phyloP scores from a whole-genome alignment of 2,329 filamentous ascomycete species.

The Fusarium sublunatum region DNA sequence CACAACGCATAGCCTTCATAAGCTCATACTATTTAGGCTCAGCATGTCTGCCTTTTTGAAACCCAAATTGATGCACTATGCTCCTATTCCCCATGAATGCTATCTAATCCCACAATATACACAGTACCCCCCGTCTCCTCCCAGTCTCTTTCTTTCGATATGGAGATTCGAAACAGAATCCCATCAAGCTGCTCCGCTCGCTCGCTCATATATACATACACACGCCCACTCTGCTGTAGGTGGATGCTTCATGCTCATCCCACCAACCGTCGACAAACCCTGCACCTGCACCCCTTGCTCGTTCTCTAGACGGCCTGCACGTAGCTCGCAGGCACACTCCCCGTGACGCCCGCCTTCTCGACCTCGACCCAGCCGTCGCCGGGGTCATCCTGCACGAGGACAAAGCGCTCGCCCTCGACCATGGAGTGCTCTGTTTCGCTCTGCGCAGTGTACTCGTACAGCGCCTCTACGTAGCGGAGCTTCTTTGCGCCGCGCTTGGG shows the following conservation, averaged over 20 bases:
- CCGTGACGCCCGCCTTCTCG: slow-evolving; percentile 86
- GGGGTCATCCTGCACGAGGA: slow-evolving; percentile 85
- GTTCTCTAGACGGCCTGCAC: slow-evolving; percentile 75
- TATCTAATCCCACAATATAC: slow-evolving; percentile 24
- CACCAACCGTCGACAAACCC: slow-evolving; percentile 13
- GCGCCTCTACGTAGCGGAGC: slow-evolving; percentile 88
- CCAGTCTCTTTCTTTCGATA: slow-evolving; percentile 15
- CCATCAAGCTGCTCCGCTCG: slow-evolving; percentile 15
- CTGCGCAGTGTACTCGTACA: slow-evolving; percentile 91
- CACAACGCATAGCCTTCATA: slow-evolving; percentile 21
- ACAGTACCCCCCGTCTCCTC: slow-evolving; percentile 8
- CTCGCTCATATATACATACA: slow-evolving; percentile 32
- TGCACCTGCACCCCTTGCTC: slow-evolving; percentile 22
- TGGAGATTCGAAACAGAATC: slow-evolving; percentile 6
- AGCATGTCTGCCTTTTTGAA: slow-evolving; percentile 8
- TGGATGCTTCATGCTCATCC: slow-evolving; percentile 3
- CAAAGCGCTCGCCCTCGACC: slow-evolving; percentile 89
- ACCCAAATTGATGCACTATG: slow-evolving; percentile 13
- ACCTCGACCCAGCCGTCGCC: slow-evolving; percentile 98
- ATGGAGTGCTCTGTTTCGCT: slow-evolving; percentile 91
- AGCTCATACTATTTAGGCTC: slow-evolving; percentile 19
- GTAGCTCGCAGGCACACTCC: slow-evolving; percentile 94
- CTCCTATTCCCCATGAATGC: slow-evolving; percentile 30
- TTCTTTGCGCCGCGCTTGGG: slow-evolving; percentile 93
- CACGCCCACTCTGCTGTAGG: not conserved